A percentile compares a stretch with the other conserved stretches of the same genome.
Conservation (phyloP, 75 land plant genomes). For the Larix kaempferi region DNA sequence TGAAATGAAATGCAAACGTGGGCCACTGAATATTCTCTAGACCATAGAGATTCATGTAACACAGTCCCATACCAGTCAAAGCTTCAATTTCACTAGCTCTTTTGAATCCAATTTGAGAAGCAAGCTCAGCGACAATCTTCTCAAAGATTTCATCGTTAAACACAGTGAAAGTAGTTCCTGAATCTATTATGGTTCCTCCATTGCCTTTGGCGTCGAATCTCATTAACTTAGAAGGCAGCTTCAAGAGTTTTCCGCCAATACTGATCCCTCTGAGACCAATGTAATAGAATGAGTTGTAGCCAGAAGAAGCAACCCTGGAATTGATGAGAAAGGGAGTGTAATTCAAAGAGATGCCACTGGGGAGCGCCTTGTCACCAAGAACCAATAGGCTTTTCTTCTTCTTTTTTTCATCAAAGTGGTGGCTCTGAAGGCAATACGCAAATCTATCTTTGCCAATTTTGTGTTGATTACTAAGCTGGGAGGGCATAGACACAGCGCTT, state of each 20-base stretch:
- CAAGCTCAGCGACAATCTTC: constrained; percentile 22
- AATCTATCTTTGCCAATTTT: constrained; percentile 9
- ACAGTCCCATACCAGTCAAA: constrained; percentile 37
- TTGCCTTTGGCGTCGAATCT: constrained; percentile 18
- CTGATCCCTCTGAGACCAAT: constrained; percentile 30
- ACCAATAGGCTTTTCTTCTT: constrained; percentile 1
- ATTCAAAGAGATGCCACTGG: neutral
- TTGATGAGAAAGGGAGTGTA: constrained; percentile 39
- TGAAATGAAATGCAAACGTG: constrained; percentile 34
- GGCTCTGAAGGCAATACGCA: constrained; percentile 54
- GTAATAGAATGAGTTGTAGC: constrained; percentile 43
- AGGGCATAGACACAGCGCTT: constrained; percentile 40
- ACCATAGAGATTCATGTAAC: constrained; percentile 34
- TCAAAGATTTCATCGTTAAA: constrained; percentile 18
- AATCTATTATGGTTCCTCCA: constrained; percentile 65
- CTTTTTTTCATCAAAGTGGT: constrained; percentile 39
- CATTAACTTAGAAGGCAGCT: constrained; percentile 34
- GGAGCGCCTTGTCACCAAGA: constrained; percentile 13
- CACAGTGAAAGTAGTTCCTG: constrained; percentile 61
- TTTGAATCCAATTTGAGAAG: constrained; percentile 7
- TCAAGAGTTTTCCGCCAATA: constrained; percentile 36
- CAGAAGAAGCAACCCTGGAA: neutral
- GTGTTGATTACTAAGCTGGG: constrained; percentile 20
- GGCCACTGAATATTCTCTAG: constrained; percentile 15
- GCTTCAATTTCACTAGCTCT: constrained; percentile 26